Conservation (phyloP, 768 basidiomycete species). For the Leccinum obscurum region DNA sequence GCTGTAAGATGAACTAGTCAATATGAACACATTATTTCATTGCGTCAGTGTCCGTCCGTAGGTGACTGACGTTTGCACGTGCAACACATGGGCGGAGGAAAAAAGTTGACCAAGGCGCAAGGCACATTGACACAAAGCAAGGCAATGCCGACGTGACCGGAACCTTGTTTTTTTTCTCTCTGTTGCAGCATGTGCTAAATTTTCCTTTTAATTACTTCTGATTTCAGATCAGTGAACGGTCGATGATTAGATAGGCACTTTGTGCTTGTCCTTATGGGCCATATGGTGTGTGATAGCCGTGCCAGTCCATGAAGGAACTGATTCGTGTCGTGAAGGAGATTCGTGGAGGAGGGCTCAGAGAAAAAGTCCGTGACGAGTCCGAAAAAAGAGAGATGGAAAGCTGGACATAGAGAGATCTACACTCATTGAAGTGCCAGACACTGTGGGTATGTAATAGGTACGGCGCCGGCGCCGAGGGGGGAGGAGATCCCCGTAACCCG, state of each 20-base stretch:
- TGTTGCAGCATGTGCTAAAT: not conserved
- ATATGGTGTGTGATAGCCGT: not conserved
- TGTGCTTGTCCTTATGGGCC: not conserved
- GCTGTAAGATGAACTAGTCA: not conserved
- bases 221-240: not conserved
- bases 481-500: not conserved
- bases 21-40: not conserved
- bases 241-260: not conserved
- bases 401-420: not conserved
- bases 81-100: not conserved
- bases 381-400: not conserved
- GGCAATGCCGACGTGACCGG: conserved; percentile 24
- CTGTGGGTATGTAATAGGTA: not conserved
- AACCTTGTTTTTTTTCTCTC: conserved; percentile 27
- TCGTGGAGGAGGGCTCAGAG: not conserved
- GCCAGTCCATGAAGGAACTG: not conserved
- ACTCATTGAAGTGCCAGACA: not conserved
- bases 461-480: not conserved
- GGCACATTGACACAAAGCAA: not conserved
- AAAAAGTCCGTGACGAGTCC: not conserved
- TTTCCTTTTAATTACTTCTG: not conserved
- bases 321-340: not conserved
- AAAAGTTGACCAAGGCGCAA: not conserved
- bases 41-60: not conserved
- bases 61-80: not conserved